phyloP scores from a whole-genome alignment of 495 filamentous ascomycete genomes.

The Gamarada debralockiae region DNA sequence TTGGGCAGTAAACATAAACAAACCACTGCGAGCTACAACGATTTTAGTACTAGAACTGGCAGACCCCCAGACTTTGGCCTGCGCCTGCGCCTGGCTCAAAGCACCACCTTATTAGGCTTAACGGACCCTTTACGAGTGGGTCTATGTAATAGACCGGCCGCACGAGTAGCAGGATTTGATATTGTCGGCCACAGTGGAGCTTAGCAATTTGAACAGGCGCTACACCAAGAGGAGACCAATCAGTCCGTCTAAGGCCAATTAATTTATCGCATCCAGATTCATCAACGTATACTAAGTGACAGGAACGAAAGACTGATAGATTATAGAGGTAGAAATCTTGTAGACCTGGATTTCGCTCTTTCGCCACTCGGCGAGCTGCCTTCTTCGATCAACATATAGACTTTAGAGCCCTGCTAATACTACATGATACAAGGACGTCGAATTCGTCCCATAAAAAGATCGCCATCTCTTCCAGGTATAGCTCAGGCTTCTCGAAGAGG shows the following conservation, averaged over 20 bases:
- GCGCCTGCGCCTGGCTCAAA: too few species aligned
- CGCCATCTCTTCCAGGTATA: constrained; percentile 28
- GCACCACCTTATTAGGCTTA: too few species aligned
- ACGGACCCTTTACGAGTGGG: too few species aligned
- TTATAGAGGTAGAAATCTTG: constrained; percentile 33
- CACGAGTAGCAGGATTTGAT: constrained; percentile 39
- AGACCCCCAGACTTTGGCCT: too few species aligned
- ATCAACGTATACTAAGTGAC: constrained; percentile 32
- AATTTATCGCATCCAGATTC: constrained; percentile 31
- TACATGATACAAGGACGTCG: constrained; percentile 18
- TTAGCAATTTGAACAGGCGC: constrained; percentile 32
- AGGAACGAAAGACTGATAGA: constrained; percentile 28
- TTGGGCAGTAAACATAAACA: too few species aligned
- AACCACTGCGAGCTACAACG: too few species aligned
- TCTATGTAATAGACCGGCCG: too few species aligned
- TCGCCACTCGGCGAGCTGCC: constrained; percentile 22
- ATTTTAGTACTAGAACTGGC: too few species aligned
- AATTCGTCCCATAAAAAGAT: constrained; percentile 32
- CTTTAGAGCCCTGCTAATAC: constrained; percentile 25
- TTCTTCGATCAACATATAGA: constrained; percentile 30
- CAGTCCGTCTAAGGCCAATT: constrained; percentile 26
- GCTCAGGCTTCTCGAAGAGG: constrained; percentile 8
- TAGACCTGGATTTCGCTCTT: constrained; percentile 31
- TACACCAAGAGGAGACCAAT: constrained; percentile 31
- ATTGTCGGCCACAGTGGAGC: constrained; percentile 30